phyloP scores from a whole-genome alignment of 345 rosid species.

The Heritiera fomes region DNA sequence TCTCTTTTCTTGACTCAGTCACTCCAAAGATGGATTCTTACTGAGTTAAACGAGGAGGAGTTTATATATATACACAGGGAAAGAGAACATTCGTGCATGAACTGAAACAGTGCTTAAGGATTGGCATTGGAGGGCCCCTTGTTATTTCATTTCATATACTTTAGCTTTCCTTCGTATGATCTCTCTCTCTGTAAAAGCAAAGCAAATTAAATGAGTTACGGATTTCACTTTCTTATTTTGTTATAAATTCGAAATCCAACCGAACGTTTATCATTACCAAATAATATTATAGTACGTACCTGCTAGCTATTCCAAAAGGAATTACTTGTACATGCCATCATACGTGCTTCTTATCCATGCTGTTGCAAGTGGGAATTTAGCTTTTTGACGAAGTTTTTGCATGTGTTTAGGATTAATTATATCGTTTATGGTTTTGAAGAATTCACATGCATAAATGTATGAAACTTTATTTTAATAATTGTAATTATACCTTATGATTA shows the following conservation, averaged over 20 bases:
- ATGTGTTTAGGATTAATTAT: background rate
- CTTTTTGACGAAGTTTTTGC: background rate
- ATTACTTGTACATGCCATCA: background rate
- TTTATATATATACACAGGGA: background rate
- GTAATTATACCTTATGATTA: too few species aligned
- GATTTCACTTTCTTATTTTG: conserved; percentile 14
- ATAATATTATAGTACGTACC: background rate
- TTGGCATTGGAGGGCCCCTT: conserved; percentile 22
- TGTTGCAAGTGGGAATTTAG: background rate
- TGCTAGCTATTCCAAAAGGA: background rate
- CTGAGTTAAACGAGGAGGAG: background rate
- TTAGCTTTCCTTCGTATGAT: conserved; percentile 14
- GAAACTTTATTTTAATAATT: too few species aligned
- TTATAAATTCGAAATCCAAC: background rate
- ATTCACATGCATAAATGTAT: too few species aligned
- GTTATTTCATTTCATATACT: background rate
- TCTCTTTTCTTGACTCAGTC: background rate
- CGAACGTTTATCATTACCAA: background rate
- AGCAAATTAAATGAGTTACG: conserved; percentile 21
- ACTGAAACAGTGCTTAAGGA: background rate
- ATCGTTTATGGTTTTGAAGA: too few species aligned
- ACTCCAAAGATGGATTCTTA: background rate
- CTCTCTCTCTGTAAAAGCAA: conserved; percentile 23
- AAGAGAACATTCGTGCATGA: conserved; percentile 20
- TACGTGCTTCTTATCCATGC: background rate